Percentiles rank a stretch among this genome's conserved stretches.
Conservation (phyloP, 2,329 filamentous ascomycete species). For the Chrysoporthe austroafricana region DNA sequence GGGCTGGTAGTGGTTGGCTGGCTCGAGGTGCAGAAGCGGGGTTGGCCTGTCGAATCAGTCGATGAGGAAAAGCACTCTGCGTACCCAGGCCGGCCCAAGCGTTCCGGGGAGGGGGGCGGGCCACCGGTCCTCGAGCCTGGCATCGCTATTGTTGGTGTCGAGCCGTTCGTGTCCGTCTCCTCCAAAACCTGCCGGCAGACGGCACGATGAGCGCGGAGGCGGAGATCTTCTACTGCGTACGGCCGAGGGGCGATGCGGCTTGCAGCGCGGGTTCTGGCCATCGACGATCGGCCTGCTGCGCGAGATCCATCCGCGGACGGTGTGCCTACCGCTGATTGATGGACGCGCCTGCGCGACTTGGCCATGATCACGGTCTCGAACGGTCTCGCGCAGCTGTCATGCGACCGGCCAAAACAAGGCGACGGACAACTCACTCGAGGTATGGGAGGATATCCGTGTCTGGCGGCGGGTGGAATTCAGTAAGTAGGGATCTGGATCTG, state of each 20-base stretch:
- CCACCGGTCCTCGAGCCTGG: background rate
- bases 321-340: background rate
- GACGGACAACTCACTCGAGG: background rate
- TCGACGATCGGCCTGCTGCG: background rate
- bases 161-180: background rate
- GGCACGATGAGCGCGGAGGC: background rate
- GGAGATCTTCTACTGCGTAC: background rate
- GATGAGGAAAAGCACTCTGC: slow-evolving; percentile 2
- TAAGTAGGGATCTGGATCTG: no score
- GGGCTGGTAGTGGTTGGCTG: slow-evolving; percentile 16
- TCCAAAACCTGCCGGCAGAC: background rate
- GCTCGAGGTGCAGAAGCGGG: slow-evolving; percentile 6
- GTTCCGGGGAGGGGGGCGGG: background rate
- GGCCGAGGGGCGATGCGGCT: background rate
- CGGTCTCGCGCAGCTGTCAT: slow-evolving; percentile 1
- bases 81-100: slow-evolving; percentile 3
- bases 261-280: background rate
- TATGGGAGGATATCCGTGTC: background rate
- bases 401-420: background rate
- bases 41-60: slow-evolving; percentile 20
- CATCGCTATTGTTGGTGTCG: background rate
- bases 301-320: background rate
- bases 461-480: background rate
- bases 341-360: background rate
- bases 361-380: background rate